These are phyloP conservation scores for Bacidia gigantensis DNA, from an alignment of 495 filamentous ascomycete species.

Conservation along the genomic window DNA sequence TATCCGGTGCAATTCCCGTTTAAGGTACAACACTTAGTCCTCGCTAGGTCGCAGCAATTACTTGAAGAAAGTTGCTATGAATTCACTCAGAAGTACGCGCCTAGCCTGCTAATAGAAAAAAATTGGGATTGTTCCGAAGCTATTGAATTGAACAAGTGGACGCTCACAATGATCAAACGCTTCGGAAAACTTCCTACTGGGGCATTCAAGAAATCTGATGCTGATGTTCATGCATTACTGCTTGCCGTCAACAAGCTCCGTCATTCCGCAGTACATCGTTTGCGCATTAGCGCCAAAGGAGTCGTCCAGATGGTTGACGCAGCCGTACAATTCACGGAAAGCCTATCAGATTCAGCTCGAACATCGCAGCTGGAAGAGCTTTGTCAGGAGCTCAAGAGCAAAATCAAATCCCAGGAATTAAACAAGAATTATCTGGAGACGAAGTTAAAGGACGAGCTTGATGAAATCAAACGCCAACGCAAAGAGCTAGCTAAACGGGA, in stretches of 20 bases:
- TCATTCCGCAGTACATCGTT: conserved; percentile 16
- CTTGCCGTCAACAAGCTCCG: conserved; percentile 8
- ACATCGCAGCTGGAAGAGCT: conserved; percentile 7
- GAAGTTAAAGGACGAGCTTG: conserved; percentile 7
- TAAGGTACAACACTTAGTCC: conserved; percentile 12
- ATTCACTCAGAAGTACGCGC: conserved; percentile 12
- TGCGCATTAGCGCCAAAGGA: conserved; percentile 12
- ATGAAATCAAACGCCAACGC: conserved; percentile 10
- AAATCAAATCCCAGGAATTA: conserved; percentile 6
- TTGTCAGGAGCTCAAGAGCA: conserved; percentile 6
- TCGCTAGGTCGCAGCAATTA: conserved; percentile 8
- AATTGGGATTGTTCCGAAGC: conserved; percentile 12
- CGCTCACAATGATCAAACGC: conserved; percentile 8
- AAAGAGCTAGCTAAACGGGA: conserved; percentile 14
- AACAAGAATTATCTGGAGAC: conserved; percentile 12
- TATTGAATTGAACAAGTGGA: conserved; percentile 16
- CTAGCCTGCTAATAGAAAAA: conserved; percentile 10
- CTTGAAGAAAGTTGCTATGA: conserved; percentile 15
- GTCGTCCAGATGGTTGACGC: conserved; percentile 14
- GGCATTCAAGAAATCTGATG: conserved; percentile 11
- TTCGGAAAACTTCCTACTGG: conserved; percentile 5
- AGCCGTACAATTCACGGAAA: conserved; percentile 12
- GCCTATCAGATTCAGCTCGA: conserved; percentile 11
- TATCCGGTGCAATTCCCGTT: conserved; percentile 13
- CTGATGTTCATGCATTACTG: too few relatives aligned